Conservation (phyloP, 2,329 filamentous ascomycete genomes). For the Cordyceps fumosorosea region DNA sequence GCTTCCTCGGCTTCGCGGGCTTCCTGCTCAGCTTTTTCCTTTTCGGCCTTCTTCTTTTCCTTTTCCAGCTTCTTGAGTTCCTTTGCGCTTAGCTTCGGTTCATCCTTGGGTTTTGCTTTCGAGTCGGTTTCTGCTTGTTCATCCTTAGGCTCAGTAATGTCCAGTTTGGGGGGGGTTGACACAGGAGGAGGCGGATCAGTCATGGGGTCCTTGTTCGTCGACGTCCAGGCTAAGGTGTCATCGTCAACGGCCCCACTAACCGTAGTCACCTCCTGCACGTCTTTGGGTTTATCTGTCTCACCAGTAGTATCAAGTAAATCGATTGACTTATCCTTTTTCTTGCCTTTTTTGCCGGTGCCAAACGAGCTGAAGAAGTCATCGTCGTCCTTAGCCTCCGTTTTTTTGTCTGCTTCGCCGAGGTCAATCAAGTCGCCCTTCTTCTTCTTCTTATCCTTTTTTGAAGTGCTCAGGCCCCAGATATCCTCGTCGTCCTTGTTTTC, state of each 20-base stretch:
- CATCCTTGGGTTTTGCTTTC: conserved; percentile 37
- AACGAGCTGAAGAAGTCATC: conserved; percentile 52
- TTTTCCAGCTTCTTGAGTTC: conserved; percentile 47
- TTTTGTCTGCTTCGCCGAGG: conserved; percentile 25
- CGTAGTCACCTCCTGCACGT: conserved; percentile 37
- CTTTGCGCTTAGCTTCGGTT: conserved; percentile 41
- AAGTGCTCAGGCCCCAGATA: conserved; percentile 19
- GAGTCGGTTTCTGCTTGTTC: conserved; percentile 29
- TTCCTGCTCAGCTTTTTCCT: conserved; percentile 24
- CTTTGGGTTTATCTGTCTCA: conserved; percentile 40
- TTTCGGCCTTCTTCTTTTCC: conserved; percentile 37
- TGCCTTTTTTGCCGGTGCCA: conserved; percentile 47
- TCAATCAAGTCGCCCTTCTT: conserved; percentile 30
- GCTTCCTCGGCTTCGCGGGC: conserved; percentile 22
- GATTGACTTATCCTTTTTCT: conserved; percentile 45
- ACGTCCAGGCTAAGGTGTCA: conserved; percentile 37
- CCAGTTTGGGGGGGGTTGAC: conserved; percentile 41
- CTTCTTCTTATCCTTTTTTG: conserved; percentile 23
- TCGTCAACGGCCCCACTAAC: conserved; percentile 33
- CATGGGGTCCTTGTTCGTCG: conserved; percentile 30
- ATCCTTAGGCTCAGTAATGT: conserved; percentile 35
- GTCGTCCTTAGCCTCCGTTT: conserved; percentile 22
- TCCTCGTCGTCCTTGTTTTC: conserved; percentile 18
- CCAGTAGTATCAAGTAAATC: conserved; percentile 41
- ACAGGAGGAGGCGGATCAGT: conserved; percentile 37